Percentiles rank a stretch among this genome's conserved stretches.
These are phyloP conservation scores for Fusarium sp. DNA, from an alignment of 2,329 filamentous ascomycete genomes.

Conservation along the genomic window DNA sequence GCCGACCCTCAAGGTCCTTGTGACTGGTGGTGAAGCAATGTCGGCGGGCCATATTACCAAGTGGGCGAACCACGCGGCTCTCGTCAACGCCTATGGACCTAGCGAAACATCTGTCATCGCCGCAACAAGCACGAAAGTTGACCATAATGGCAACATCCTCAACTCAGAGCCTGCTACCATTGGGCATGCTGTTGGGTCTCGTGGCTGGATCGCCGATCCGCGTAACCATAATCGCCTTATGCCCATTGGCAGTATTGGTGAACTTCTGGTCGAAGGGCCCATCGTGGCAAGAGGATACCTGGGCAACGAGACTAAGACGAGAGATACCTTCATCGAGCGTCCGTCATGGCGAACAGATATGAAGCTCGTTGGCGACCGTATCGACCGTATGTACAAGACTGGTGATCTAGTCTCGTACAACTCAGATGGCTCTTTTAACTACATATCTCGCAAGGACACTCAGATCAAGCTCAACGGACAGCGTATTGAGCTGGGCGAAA, in stretches of 20 bases:
- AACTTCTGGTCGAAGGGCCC: constrained; percentile 33
- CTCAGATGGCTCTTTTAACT: constrained; percentile 59
- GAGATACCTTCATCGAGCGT: constrained; percentile 51
- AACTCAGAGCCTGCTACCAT: constrained; percentile 20
- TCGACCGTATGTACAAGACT: constrained; percentile 59
- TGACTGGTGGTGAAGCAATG: constrained; percentile 36
- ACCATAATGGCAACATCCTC: neutral
- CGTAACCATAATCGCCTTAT: constrained; percentile 24
- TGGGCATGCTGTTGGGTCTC: constrained; percentile 21
- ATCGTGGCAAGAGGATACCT: constrained; percentile 37
- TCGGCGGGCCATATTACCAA: constrained; percentile 23
- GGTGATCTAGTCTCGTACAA: constrained; percentile 65
- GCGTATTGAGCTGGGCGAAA: constrained; percentile 65
- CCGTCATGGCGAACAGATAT: constrained; percentile 61
- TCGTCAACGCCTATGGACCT: constrained; percentile 40
- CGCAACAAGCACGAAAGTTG: constrained; percentile 17
- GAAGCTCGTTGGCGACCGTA: neutral
- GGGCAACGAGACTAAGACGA: constrained; percentile 21
- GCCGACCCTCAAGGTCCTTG: constrained; percentile 14
- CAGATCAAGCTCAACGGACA: constrained; percentile 75
- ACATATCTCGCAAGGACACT: constrained; percentile 69
- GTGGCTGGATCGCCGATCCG: constrained; percentile 25
- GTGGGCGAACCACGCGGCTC: constrained; percentile 25
- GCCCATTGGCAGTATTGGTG: constrained; percentile 16
- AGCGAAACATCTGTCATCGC: constrained; percentile 28